Evolutionary conservation across 495 filamentous ascomycete species (phyloP).

Genomic region (Rusavskia elegans): DNA sequence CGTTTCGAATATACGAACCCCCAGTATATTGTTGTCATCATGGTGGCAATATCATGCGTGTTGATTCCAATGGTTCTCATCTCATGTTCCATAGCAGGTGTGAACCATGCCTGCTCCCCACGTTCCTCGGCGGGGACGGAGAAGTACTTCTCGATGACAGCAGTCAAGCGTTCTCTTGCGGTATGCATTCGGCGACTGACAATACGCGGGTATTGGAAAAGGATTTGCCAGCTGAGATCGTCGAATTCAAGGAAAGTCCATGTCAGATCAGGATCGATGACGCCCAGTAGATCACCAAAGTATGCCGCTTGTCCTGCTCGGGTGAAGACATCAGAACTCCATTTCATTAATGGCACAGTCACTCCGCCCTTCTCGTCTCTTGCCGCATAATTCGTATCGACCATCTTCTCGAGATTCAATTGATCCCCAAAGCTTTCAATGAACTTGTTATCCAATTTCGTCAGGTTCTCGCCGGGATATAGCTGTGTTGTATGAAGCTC

Average conservation of each 20-base stretch:
- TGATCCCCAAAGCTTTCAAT: background rate
- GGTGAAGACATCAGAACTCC: constrained; percentile 11
- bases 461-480: constrained; percentile 9
- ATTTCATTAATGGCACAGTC: constrained; percentile 6
- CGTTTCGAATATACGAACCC: background rate
- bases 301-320: constrained; percentile 9
- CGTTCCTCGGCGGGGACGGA: constrained; percentile 8
- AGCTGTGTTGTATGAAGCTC: constrained; percentile 12
- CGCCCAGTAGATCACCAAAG: constrained; percentile 9
- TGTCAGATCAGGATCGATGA: constrained; percentile 11
- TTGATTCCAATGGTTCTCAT: constrained; percentile 7
- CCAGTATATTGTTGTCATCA: constrained; percentile 10
- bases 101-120: constrained; percentile 6
- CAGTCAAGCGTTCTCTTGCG: constrained; percentile 3
- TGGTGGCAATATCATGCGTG: constrained; percentile 6
- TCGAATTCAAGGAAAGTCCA: constrained; percentile 12
- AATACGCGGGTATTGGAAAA: constrained; percentile 12
- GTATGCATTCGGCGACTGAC: constrained; percentile 3
- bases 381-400: background rate
- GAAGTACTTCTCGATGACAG: constrained; percentile 10
- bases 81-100: constrained; percentile 13
- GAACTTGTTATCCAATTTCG: constrained; percentile 1
- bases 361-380: background rate
- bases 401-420: background rate
- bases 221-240: constrained; percentile 13